These are phyloP conservation scores for Raddia distichophylla DNA, from an alignment of 176 grass and related monocot species.

Conservation along the genomic window DNA sequence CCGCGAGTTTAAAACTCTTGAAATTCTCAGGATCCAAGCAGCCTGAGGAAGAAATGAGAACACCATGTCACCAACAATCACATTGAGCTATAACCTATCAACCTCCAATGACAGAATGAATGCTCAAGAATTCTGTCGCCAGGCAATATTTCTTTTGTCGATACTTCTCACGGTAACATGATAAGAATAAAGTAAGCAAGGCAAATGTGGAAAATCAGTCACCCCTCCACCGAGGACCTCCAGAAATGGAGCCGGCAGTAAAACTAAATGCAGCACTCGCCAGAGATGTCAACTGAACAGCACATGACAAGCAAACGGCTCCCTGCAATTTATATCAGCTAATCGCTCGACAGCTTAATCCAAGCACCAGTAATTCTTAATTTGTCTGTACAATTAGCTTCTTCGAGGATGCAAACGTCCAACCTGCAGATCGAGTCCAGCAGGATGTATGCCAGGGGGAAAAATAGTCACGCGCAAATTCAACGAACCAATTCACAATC, in stretches of 20 bases:
- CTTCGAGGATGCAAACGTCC: neutral
- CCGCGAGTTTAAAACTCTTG: slow-evolving; percentile 83
- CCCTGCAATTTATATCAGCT: neutral
- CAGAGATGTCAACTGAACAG: neutral
- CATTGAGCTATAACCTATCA: neutral
- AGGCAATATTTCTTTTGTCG: neutral
- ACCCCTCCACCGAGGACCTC: neutral
- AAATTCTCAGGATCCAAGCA: slow-evolving; percentile 91
- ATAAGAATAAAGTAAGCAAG: neutral
- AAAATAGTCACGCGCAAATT: neutral
- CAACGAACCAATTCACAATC: neutral
- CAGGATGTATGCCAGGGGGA: neutral
- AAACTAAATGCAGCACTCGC: neutral
- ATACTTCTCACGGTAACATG: neutral
- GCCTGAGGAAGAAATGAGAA: slow-evolving; percentile 34
- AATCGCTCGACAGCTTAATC: neutral
- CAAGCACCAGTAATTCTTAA: neutral
- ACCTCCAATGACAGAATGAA: neutral
- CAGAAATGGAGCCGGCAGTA: neutral
- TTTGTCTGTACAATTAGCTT: neutral
- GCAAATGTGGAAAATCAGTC: neutral
- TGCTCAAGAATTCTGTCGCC: neutral
- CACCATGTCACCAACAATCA: neutral
- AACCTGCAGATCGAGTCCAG: neutral
- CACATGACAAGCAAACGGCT: neutral